Conservation (phyloP, 2,329 filamentous ascomycete genomes). For the Fusarium sp. region DNA sequence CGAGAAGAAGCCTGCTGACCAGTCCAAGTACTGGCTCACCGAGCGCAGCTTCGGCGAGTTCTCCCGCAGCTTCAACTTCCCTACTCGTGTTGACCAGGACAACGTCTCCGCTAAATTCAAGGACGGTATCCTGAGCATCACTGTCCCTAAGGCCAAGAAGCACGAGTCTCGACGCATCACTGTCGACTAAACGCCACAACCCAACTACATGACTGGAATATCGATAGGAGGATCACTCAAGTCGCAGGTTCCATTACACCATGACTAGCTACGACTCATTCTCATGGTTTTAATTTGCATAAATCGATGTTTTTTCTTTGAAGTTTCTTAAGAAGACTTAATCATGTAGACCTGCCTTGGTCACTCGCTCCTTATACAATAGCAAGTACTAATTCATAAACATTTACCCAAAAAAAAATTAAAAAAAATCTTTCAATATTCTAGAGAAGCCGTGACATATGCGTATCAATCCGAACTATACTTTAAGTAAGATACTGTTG, state of each 20-base stretch:
- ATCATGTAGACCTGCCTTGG: slow-evolving; percentile 25
- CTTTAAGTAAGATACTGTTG: not conserved
- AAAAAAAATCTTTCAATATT: not conserved
- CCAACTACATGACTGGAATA: not conserved
- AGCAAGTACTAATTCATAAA: slow-evolving; percentile 34
- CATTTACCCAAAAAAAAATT: slow-evolving; percentile 2
- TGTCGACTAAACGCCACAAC: slow-evolving; percentile 61
- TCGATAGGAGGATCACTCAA: not conserved
- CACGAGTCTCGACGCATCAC: slow-evolving; percentile 69
- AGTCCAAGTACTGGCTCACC: slow-evolving; percentile 78
- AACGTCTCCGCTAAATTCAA: slow-evolving; percentile 73
- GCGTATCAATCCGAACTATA: not conserved
- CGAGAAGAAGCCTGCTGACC: slow-evolving; percentile 56
- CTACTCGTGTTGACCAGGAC: slow-evolving; percentile 73
- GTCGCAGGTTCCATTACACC: not conserved
- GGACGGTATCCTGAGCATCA: slow-evolving; percentile 75
- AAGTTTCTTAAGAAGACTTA: slow-evolving; percentile 25
- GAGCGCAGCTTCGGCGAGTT: slow-evolving; percentile 79
- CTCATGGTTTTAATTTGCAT: slow-evolving; percentile 30
- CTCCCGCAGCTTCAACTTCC: slow-evolving; percentile 78
- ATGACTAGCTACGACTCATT: slow-evolving; percentile 14
- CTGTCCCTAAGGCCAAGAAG: slow-evolving; percentile 77
- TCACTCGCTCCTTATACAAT: slow-evolving; percentile 43
- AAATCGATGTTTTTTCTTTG: slow-evolving; percentile 43
- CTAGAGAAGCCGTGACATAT: not conserved